Evolutionary conservation across 2,329 filamentous ascomycete species (phyloP).

Genomic region (Phaeoacremonium minimum): DNA sequence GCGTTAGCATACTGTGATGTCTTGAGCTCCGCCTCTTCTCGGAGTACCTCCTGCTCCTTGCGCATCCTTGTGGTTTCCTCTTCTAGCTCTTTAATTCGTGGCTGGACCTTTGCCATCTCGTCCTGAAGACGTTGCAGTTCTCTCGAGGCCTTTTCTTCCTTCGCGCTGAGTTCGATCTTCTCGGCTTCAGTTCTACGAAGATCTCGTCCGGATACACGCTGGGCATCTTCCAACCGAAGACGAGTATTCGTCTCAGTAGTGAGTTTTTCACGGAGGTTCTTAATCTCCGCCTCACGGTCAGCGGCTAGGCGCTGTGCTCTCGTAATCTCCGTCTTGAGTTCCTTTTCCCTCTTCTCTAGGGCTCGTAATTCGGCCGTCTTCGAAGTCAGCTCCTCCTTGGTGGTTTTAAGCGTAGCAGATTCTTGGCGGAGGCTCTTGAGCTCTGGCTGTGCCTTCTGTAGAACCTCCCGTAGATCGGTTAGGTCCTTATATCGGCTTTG

Average conservation of each 20-base stretch:
- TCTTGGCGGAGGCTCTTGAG: conserved; percentile 75
- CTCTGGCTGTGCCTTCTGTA: conserved; percentile 85
- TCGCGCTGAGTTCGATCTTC: conserved; percentile 71
- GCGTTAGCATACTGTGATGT: conserved; percentile 80
- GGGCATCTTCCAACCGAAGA: conserved; percentile 73
- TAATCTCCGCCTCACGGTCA: conserved; percentile 76
- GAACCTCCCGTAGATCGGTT: conserved; percentile 70
- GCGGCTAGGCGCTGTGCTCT: conserved; percentile 64
- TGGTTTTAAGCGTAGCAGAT: conserved; percentile 65
- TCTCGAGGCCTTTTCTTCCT: conserved; percentile 64
- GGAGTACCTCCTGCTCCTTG: conserved; percentile 61
- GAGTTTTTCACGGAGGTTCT: conserved; percentile 72
- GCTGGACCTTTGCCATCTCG: conserved; percentile 64
- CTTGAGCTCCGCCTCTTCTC: conserved; percentile 81
- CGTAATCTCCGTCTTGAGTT: conserved; percentile 70
- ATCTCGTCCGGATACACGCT: conserved; percentile 70
- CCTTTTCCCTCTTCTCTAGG: conserved; percentile 79
- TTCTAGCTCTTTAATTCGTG: conserved; percentile 63
- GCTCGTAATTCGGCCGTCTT: conserved; percentile 60
- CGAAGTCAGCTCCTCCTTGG: conserved; percentile 67
- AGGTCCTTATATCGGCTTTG: conserved; percentile 86
- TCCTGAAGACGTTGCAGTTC: conserved; percentile 71
- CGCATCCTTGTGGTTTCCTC: conserved; percentile 65
- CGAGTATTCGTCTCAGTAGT: conserved; percentile 68
- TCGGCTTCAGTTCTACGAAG: conserved; percentile 73